These are phyloP conservation scores for California macrophylla DNA, from an alignment of 441 rosid species.

Conservation along the genomic window DNA sequence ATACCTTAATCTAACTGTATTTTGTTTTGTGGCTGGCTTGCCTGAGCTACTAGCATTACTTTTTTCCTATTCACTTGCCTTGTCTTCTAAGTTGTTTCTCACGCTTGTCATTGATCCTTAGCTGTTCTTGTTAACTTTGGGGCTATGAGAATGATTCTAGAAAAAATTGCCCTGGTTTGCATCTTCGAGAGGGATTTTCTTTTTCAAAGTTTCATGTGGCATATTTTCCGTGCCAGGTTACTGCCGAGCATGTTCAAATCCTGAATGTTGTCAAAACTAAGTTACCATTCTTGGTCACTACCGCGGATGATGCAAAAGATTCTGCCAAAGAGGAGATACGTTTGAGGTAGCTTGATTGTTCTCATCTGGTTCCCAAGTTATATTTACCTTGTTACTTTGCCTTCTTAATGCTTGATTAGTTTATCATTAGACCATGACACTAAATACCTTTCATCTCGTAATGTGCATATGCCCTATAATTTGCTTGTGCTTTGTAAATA, in stretches of 20 bases:
- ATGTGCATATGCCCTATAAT: background rate
- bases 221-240: constrained; percentile 37
- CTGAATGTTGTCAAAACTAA: constrained; percentile 72
- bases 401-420: background rate
- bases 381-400: background rate
- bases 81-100: background rate
- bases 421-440: no score
- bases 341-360: constrained; percentile 43
- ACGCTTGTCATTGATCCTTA: background rate
- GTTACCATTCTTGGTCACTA: constrained; percentile 77
- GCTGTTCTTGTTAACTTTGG: background rate
- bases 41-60: background rate
- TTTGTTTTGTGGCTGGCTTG: background rate
- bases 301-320: constrained; percentile 69
- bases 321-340: constrained; percentile 73
- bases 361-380: background rate
- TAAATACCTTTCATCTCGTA: no score
- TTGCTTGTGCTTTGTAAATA: background rate
- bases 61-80: background rate
- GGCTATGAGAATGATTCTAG: background rate
- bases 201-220: background rate
- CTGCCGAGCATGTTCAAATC: constrained; percentile 75
- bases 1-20: background rate
- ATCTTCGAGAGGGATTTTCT: background rate
- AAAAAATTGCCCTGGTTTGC: background rate